These are phyloP conservation scores for Collybia nuda DNA, from an alignment of 768 basidiomycete species.

Conservation along the genomic window DNA sequence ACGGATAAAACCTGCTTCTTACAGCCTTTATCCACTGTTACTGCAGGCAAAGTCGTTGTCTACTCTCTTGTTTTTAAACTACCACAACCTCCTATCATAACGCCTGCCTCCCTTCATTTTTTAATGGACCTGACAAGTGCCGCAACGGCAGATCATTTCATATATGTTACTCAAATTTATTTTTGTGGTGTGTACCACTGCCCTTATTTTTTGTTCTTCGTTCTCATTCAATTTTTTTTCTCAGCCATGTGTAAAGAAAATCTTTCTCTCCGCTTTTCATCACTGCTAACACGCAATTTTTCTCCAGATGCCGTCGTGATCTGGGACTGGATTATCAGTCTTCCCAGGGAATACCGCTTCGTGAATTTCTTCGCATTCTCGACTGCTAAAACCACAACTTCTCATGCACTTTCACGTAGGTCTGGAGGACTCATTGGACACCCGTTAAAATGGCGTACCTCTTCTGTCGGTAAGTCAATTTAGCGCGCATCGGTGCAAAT, in stretches of 20 bases:
- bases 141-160: constrained; percentile 69
- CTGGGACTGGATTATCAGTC: constrained; percentile 84
- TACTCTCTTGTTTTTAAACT: constrained; percentile 38
- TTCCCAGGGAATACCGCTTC: constrained; percentile 77
- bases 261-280: constrained; percentile 11
- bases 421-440: constrained; percentile 84
- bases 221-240: constrained; percentile 21
- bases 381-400: constrained; percentile 17
- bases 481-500: constrained; percentile 10
- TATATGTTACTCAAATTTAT: constrained; percentile 80
- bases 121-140: constrained; percentile 29
- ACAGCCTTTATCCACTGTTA: constrained; percentile 46
- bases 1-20: constrained; percentile 36
- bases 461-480: constrained; percentile 69
- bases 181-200: constrained; percentile 70
- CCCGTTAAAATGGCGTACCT: constrained; percentile 83
- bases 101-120: constrained; percentile 15
- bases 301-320: constrained; percentile 71
- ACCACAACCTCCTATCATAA: constrained; percentile 15
- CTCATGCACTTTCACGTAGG: constrained; percentile 35
- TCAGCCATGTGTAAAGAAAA: constrained; percentile 68
- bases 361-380: constrained; percentile 37
- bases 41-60: constrained; percentile 18
- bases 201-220: constrained; percentile 2
- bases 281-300: constrained; percentile 26